Evolutionary conservation across 164 flowering plant species (phyloP), one percentile per base, ranked within the genome.

Genomic region (Stephania japonica): DNA sequence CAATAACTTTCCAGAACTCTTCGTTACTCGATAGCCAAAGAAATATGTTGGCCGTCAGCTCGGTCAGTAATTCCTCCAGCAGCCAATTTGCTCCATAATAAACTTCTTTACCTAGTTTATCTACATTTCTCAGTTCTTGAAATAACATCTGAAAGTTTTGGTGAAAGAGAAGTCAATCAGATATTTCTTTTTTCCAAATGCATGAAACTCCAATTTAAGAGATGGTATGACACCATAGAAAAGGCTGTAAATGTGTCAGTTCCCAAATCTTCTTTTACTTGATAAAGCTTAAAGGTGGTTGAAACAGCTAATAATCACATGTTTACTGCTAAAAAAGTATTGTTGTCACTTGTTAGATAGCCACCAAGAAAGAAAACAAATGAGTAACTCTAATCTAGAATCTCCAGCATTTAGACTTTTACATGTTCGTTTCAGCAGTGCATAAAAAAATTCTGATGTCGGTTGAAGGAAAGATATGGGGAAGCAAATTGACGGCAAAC

Each of bases 61-160:
- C 87, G 74, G 70, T 72, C 76, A 85, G 25, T 26, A 88, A 77
- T 42, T 81, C 73, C 77, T 77, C 82, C 77, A 78, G 70, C 76
- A 81, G 65, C 91, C 86, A 82, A 70, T 79, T 78, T 53, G n/a
- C 65, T 61, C 85, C 87, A 66, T 80, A 75, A 73, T 47, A 67
- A 50, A 81, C 69, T 7, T 84, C 87, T 77, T 82, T 85, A 50
- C 79, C 78, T 75, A 84, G 75, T 77, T 79, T 77, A 50, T 86
- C 81, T 63, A 90, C 27, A 75, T 83, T 77, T 71, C 87, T 82
- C 75, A 88, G 72, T 76, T 85, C 86, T 50, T 81, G 47, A 80
- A 83, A 90, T 72, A 90, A 63, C 65, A 77, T 86, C 94, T 90
- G 85, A 69, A 68, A n/a, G 72, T 72, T 65, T 61, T 41, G 69